Evolutionary conservation across 768 basidiomycete species (phyloP), one percentile per base, ranked within the genome.

Genomic region (Filobasidium floriforme): DNA sequence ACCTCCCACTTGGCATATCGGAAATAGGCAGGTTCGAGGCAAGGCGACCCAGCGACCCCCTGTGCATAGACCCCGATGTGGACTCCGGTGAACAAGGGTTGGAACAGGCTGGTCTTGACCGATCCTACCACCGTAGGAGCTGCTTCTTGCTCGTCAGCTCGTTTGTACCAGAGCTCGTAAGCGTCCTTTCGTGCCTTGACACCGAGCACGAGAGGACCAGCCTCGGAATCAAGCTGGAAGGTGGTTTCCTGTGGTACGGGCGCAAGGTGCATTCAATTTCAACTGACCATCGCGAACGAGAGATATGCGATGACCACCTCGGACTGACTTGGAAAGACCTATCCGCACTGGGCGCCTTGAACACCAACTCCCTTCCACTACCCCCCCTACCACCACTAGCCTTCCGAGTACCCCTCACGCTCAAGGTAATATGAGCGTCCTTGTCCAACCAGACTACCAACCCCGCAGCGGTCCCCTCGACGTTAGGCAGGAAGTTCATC

Each of bases 61-160:
- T 68, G 67, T 2, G 67, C 67, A 54, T 60, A 71, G 7, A 68
- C 28, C 7, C 61, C 70, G 29, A 71, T 54, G 37, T 66, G 68
- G 37, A 62, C 60, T n/a, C 70, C 70, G 24, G 68, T 68, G 61
- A 61, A 61, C 18, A 61, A 32, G 19, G 61, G 61, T 24, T 46
- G 26, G 43, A 61, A 61, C 14, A 46, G 44, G 40, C 46, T 22
- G 61, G 61, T n/a, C 19, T 26, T 22, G 43, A 61, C 44, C 15
- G 43, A n/a, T 22, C 61, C 61, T 19, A 41, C 61, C 7, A 41
- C 40, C 22, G 40, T 49, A 19, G n/a, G 44, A n/a, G n/a, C n/a
- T n/a, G n/a, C n/a, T 26, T 46, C 46, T 22, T 43, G 22, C 18
- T 24, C 26, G 24, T 41, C 61, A 46, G 41, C 43, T 43, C 28